Base-by-base conservation (phyloP, 257 asterid genomes). In the Pogostemon cablin region DNA sequence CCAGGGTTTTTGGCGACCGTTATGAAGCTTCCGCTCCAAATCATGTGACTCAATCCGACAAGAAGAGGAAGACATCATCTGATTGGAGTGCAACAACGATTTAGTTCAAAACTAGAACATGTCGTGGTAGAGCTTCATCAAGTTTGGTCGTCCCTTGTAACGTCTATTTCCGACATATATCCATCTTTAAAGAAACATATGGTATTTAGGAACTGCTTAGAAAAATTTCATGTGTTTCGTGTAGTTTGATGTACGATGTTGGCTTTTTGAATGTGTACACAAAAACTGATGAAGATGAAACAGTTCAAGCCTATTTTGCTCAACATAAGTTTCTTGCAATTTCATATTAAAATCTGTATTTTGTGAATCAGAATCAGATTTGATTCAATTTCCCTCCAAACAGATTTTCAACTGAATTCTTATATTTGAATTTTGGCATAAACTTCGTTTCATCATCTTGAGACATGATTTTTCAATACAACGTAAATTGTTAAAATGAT, bases 51-150 rank as follows among this genome's bases (percentile, higher is more conserved):
- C 85, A 63, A 69, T 52, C 81, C 3, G 58, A 68, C 10, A 86
- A 88, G 85, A 86, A 74, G 79, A 84, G 71, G 75, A 81, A 48
- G 84, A 50, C 69, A 6, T 53, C 79, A 7, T 71, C 82, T 25
- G 49, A 73, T 55, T 62, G 35, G 63, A 75, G 71, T 75, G 53
- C 65, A 65, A 64, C 12, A 82, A 70, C 41, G 75, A 65, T 71
- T 20, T 77, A 11, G 62, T 66, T 39, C 69, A 53, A 4, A n/a
- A 69, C 63, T 47, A 61, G 47, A 62, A 67, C 11, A 64, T 44
- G 39, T 15, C 15, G 15, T 75, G 50, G 87, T 75, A 25, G 79
- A 56, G 73, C 47, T 73, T 63, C 82, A 56, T 56, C 67, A 10
- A n/a, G 72, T 78, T 69, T 72, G 65, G 54, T 61, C 34, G 56